phyloP scores from a whole-genome alignment of 2,329 filamentous ascomycete species.

The Exophiala mesophila region DNA sequence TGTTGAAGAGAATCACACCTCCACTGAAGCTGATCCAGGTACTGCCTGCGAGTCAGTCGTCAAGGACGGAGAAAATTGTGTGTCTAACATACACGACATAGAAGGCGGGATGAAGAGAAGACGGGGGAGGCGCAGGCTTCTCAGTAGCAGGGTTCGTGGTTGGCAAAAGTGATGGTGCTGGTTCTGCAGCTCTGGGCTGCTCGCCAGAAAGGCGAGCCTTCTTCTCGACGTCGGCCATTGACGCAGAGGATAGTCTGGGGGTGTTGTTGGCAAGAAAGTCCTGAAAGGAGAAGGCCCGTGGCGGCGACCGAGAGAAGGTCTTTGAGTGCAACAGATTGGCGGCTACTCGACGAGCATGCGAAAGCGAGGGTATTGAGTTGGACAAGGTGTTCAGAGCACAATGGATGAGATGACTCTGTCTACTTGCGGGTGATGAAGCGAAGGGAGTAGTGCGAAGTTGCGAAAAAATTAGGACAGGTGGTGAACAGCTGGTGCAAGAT shows the following conservation, averaged over 20 bases:
- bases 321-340: conserved; percentile 20
- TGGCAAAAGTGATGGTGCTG: conserved; percentile 55
- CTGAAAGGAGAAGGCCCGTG: conserved; percentile 44
- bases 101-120: conserved; percentile 70
- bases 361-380: conserved; percentile 5
- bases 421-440: too few species aligned
- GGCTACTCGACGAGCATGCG: conserved; percentile 11
- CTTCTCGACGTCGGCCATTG: conserved; percentile 64
- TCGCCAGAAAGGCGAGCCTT: conserved; percentile 83
- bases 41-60: conserved; percentile 43
- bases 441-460: too few species aligned
- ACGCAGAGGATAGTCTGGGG: conserved; percentile 29
- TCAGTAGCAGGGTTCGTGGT: conserved; percentile 67
- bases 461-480: conserved; percentile 1
- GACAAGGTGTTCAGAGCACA: too few species aligned
- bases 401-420: too few species aligned
- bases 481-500: too few species aligned
- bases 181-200: conserved; percentile 50
- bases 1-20: conserved; percentile 97
- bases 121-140: conserved; percentile 61
- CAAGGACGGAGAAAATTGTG: too few species aligned
- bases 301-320: conserved; percentile 34
- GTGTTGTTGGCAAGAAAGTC: conserved; percentile 41
- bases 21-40: conserved; percentile 91
- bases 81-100: conserved; percentile 64